A percentile compares a stretch with the other conserved stretches of the same genome.
These are phyloP conservation scores for Botrytis cinerea DNA, from an alignment of 2,329 filamentous ascomycete species.

Conservation along the genomic window DNA sequence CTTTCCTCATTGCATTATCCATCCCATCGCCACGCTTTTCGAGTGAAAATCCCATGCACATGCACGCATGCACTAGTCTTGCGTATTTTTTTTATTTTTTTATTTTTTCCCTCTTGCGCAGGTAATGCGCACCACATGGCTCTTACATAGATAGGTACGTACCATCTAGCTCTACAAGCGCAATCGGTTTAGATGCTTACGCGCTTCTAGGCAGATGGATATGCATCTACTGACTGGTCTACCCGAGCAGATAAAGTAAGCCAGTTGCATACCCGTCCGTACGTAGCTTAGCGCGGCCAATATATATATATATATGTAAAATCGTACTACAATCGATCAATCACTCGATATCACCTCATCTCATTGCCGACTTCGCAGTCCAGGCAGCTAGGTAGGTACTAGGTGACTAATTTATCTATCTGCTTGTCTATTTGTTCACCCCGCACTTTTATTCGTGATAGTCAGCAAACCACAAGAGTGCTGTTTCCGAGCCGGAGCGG, in stretches of 20 bases:
- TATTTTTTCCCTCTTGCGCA: neutral
- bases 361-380: too few relatives aligned
- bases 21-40: neutral
- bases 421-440: too few relatives aligned
- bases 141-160: too few relatives aligned
- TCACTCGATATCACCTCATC: too few relatives aligned
- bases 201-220: neutral
- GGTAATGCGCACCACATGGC: too few relatives aligned
- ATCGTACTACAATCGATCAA: too few relatives aligned
- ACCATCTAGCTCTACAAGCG: neutral
- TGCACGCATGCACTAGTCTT: neutral
- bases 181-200: neutral
- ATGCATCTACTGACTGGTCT: too few relatives aligned
- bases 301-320: too few relatives aligned
- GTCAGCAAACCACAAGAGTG: neutral
- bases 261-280: neutral
- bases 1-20: too few relatives aligned
- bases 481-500: neutral
- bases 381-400: too few relatives aligned
- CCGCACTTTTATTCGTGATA: too few relatives aligned
- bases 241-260: neutral
- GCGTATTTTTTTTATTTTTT: fast-evolving
- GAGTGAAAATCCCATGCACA: neutral
- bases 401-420: too few relatives aligned
- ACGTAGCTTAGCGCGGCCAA: neutral